phyloP scores from a whole-genome alignment of 108 stramenopile genomes.

The Schizochytrium sp. region DNA sequence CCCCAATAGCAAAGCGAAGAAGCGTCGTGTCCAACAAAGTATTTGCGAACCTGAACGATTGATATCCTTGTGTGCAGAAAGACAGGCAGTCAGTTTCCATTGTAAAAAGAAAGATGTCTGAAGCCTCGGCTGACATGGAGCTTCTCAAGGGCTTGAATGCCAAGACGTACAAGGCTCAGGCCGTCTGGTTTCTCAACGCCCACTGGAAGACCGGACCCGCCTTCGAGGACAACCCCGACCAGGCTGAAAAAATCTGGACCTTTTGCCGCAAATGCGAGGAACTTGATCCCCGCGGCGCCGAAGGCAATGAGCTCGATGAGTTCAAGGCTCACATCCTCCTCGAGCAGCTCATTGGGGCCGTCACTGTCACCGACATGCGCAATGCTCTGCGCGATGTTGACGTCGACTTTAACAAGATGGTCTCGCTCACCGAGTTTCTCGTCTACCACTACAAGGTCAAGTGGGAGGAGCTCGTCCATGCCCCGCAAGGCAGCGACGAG shows the following conservation, averaged over 20 bases:
- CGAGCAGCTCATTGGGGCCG: constrained; percentile 11
- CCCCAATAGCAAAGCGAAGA: too few species aligned
- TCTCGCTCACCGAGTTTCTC: constrained; percentile 22
- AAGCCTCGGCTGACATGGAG: background rate
- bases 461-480: constrained; percentile 22
- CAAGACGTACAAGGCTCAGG: constrained; percentile 21
- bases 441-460: constrained; percentile 21
- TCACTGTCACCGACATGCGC: constrained; percentile 28
- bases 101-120: background rate
- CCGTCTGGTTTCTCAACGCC: constrained; percentile 30
- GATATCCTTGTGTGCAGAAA: too few species aligned
- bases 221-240: background rate
- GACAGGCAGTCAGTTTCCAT: background rate
- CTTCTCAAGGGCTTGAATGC: background rate
- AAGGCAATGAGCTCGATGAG: constrained; percentile 22
- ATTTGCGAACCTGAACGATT: too few species aligned
- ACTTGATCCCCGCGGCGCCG: background rate
- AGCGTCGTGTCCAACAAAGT: too few species aligned
- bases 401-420: constrained; percentile 29
- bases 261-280: background rate
- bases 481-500: constrained; percentile 23
- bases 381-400: constrained; percentile 20
- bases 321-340: constrained; percentile 20
- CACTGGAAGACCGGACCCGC: background rate
- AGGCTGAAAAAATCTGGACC: constrained; percentile 12